phyloP scores from a whole-genome alignment of 1,139 yeast species.

The Kodamaea anthophila region DNA sequence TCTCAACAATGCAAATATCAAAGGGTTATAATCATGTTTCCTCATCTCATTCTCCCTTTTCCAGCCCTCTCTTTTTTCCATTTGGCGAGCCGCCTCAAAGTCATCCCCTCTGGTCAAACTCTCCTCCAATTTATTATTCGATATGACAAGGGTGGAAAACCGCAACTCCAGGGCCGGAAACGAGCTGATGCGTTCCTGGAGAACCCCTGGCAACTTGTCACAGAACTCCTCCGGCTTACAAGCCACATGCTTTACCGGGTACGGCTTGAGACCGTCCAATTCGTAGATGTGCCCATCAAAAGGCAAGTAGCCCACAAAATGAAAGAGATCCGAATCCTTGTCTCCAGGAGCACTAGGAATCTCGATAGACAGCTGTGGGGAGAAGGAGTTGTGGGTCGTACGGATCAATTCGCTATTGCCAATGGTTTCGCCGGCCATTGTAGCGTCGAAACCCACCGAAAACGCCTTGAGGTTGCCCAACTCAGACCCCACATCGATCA shows the following conservation, averaged over 20 bases:
- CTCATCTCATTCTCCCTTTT: slow-evolving; percentile 40
- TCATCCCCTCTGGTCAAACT: slow-evolving; percentile 35
- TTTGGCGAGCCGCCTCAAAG: slow-evolving; percentile 20
- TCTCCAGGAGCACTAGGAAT: slow-evolving; percentile 38
- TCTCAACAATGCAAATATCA: slow-evolving; percentile 43
- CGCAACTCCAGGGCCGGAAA: slow-evolving; percentile 47
- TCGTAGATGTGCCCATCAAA: slow-evolving; percentile 51
- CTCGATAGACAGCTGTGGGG: slow-evolving; percentile 46
- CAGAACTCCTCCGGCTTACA: slow-evolving; percentile 39
- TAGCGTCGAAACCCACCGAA: slow-evolving; percentile 51
- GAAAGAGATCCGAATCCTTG: slow-evolving; percentile 53
- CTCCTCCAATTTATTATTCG: slow-evolving; percentile 43
- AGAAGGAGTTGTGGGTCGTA: slow-evolving; percentile 57
- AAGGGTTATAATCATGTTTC: slow-evolving; percentile 50
- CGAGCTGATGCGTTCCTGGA: slow-evolving; percentile 40
- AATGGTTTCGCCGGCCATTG: slow-evolving; percentile 56
- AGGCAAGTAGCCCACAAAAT: slow-evolving; percentile 53
- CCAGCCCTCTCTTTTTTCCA: slow-evolving; percentile 35
- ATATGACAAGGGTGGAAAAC: slow-evolving; percentile 54
- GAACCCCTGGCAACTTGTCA: slow-evolving; percentile 35
- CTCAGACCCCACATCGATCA: slow-evolving; percentile 45
- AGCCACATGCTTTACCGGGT: slow-evolving; percentile 49
- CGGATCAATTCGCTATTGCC: slow-evolving; percentile 58
- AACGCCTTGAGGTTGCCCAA: slow-evolving; percentile 46
- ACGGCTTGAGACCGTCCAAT: slow-evolving; percentile 58